Percentiles rank a stretch among this genome's conserved stretches.
These are phyloP conservation scores for Coemansia sp. DNA, from an alignment of 192 early-diverging fungal species.

Conservation along the genomic window DNA sequence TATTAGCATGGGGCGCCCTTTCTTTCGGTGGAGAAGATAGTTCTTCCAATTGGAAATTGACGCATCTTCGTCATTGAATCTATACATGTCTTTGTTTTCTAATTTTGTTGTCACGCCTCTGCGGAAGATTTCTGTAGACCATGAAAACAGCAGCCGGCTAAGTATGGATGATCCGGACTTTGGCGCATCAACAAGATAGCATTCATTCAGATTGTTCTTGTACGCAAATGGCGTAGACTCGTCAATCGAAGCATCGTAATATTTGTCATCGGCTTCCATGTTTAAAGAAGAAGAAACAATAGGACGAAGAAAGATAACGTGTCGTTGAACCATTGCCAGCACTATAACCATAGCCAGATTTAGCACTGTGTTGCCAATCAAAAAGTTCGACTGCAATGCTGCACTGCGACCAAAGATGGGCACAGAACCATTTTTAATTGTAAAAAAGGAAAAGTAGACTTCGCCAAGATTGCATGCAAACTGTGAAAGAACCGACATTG, in stretches of 20 bases:
- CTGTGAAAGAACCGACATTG: conserved; percentile 10
- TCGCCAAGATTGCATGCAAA: conserved; percentile 10
- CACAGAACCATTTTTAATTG: conserved; percentile 9
- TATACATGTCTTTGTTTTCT: conserved; percentile 59
- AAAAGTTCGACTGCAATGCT: conserved; percentile 15
- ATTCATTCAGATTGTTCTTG: conserved; percentile 7
- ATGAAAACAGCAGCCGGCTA: conserved; percentile 54
- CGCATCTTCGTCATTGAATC: conserved; percentile 53
- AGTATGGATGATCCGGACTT: conserved; percentile 32
- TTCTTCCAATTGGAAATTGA: conserved; percentile 44
- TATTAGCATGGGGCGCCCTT: conserved; percentile 26
- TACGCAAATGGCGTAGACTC: conserved; percentile 28
- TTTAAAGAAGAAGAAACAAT: neutral
- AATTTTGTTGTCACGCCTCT: conserved; percentile 57
- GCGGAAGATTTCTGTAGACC: conserved; percentile 64
- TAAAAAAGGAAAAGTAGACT: conserved; percentile 40
- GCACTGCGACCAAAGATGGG: conserved; percentile 24
- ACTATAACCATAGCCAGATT: neutral
- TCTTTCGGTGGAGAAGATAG: conserved; percentile 24
- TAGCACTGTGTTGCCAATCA: conserved; percentile 6
- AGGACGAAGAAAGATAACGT: conserved; percentile 26
- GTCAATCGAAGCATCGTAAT: conserved; percentile 1
- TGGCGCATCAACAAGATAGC: conserved; percentile 29
- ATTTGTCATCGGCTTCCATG: neutral
- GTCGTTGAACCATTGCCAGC: conserved; percentile 15